A percentile compares a stretch with the other conserved stretches of the same genome.
phyloP scores from a whole-genome alignment of 2,329 filamentous ascomycete species.

The Fusarium veterinarium region DNA sequence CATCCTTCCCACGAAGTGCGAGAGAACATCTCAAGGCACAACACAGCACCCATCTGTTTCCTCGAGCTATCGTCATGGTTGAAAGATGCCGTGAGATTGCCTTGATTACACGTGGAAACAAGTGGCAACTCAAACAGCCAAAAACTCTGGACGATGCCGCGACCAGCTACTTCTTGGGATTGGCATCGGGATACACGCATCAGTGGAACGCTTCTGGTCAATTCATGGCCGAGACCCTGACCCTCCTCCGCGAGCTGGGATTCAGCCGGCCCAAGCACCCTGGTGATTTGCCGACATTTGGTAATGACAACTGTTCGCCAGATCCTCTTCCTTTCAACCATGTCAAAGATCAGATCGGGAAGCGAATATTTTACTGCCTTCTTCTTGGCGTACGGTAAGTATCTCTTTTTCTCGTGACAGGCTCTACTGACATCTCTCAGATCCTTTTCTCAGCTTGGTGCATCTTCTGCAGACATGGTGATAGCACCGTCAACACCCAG shows the following conservation, averaged over 20 bases:
- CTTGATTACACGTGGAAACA: slow-evolving; percentile 71
- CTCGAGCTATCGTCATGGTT: slow-evolving; percentile 75
- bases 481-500: slow-evolving; percentile 81
- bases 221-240: slow-evolving; percentile 79
- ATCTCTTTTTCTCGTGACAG: background rate
- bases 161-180: slow-evolving; percentile 79
- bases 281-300: slow-evolving; percentile 54
- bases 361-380: slow-evolving; percentile 86
- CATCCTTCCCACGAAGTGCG: slow-evolving; percentile 79
- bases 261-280: slow-evolving; percentile 67
- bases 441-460: slow-evolving; percentile 82
- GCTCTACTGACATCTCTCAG: slow-evolving; percentile 53
- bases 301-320: slow-evolving; percentile 52
- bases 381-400: slow-evolving; percentile 76
- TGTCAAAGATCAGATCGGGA: slow-evolving; percentile 78
- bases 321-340: slow-evolving; percentile 69
- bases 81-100: slow-evolving; percentile 78
- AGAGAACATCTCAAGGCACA: slow-evolving; percentile 75
- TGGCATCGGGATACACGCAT: slow-evolving; percentile 75
- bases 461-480: slow-evolving; percentile 75
- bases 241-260: slow-evolving; percentile 74
- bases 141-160: slow-evolving; percentile 68
- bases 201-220: slow-evolving; percentile 74
- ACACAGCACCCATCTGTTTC: slow-evolving; percentile 72
- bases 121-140: slow-evolving; percentile 59